These are phyloP conservation scores for Lagerstroemia speciosa DNA, from an alignment of 345 rosid genomes.

Conservation along the genomic window DNA sequence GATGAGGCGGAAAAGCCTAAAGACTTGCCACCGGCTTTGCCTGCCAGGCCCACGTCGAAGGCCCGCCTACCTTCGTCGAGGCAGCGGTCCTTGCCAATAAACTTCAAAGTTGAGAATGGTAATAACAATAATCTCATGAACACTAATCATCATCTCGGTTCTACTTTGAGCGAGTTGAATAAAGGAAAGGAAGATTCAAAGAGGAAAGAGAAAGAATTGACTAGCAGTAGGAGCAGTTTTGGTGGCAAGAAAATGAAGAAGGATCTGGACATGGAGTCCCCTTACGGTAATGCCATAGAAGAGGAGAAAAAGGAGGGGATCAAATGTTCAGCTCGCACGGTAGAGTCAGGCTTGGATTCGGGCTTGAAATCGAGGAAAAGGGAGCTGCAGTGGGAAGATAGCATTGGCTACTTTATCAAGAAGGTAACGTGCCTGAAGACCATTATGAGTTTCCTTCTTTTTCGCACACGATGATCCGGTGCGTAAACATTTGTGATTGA, in stretches of 20 bases:
- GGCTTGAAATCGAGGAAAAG: conserved; percentile 4
- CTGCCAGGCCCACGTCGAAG: conserved; percentile 74
- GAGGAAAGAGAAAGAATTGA: conserved; percentile 60
- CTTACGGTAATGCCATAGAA: conserved; percentile 32
- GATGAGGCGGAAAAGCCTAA: conserved; percentile 61
- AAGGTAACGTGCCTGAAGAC: conserved; percentile 36
- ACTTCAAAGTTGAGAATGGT: conserved; percentile 35
- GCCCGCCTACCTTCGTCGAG: conserved; percentile 79
- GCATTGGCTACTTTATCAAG: conserved; percentile 67
- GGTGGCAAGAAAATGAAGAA: conserved; percentile 75
- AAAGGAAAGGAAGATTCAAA: conserved; percentile 46
- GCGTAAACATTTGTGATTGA: not conserved
- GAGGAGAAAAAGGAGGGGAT: conserved; percentile 12
- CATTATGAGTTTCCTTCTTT: not conserved
- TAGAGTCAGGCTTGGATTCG: not conserved
- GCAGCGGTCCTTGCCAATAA: conserved; percentile 52
- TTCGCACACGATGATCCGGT: not conserved
- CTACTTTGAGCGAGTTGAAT: not conserved
- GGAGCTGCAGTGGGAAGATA: conserved; percentile 56
- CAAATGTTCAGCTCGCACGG: not conserved
- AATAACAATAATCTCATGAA: conserved; percentile 5
- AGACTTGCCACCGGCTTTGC: conserved; percentile 89
- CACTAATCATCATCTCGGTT: not conserved
- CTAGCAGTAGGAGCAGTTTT: conserved; percentile 43
- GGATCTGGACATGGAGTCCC: conserved; percentile 46